A percentile compares a stretch with the other conserved stretches of the same genome.
Evolutionary conservation across 2,329 filamentous ascomycete species (phyloP).

Genomic region (Aspergillus phoenicis): DNA sequence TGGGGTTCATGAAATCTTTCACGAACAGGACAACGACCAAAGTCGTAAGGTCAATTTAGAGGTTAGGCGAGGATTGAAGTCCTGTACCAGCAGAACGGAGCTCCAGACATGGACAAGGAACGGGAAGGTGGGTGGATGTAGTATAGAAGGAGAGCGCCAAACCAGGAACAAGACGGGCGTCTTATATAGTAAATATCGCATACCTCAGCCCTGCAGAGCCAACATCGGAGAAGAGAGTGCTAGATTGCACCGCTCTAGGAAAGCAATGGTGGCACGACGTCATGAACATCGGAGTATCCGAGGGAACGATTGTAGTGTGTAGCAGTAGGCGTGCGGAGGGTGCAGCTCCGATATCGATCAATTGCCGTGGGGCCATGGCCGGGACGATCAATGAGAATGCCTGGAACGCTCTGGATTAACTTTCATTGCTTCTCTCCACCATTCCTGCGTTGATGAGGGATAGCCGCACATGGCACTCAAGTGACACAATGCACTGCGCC

Average conservation of each 20-base stretch:
- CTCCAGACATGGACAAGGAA: neutral
- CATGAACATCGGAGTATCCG: neutral
- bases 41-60: neutral
- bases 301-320: neutral
- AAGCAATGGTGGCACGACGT: slow-evolving; percentile 3
- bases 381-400: neutral
- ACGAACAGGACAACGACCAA: neutral
- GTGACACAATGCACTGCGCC: neutral
- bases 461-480: neutral
- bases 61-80: neutral
- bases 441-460: neutral
- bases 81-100: neutral
- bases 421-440: neutral
- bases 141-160: neutral
- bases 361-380: neutral
- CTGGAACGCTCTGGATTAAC: neutral
- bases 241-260: neutral
- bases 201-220: neutral
- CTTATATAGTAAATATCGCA: neutral
- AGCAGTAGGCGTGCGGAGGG: neutral
- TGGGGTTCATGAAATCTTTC: neutral
- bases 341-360: neutral
- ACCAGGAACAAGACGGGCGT: neutral
- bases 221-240: neutral
- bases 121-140: neutral